Percentiles rank a stretch among this genome's conserved stretches.
Conservation (phyloP, 192 early-diverging fungal genomes). For the Endogone sp. region DNA sequence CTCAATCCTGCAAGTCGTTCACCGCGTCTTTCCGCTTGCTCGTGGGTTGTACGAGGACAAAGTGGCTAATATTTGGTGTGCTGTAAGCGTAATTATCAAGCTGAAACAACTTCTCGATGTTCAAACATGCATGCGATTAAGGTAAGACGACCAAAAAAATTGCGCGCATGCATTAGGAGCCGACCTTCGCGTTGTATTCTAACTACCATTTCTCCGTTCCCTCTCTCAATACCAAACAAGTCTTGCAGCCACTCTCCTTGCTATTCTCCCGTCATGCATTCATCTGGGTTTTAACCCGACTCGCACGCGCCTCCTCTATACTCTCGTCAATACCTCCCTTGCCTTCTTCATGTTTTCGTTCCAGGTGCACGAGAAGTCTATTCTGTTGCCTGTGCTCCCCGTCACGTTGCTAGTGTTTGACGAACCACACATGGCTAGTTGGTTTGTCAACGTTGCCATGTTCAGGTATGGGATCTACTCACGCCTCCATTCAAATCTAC, state of each 20-base stretch:
- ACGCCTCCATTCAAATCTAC: too few relatives aligned
- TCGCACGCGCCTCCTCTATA: slow-evolving; percentile 57
- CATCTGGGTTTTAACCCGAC: slow-evolving; percentile 60
- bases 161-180: too few relatives aligned
- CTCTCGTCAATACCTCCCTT: slow-evolving; percentile 71
- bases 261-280: slow-evolving; percentile 69
- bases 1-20: slow-evolving; percentile 70
- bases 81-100: slow-evolving; percentile 81
- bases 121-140: slow-evolving; percentile 59
- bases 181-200: too few relatives aligned
- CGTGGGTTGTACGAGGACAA: slow-evolving; percentile 98
- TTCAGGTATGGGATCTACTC: slow-evolving; percentile 56
- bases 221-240: slow-evolving; percentile 31
- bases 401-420: slow-evolving; percentile 69
- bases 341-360: slow-evolving; percentile 97
- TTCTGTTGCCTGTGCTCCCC: slow-evolving; percentile 80
- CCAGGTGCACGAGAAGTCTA: slow-evolving; percentile 98
- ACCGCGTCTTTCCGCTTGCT: slow-evolving; percentile 87
- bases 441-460: slow-evolving; percentile 78
- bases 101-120: slow-evolving; percentile 63
- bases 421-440: slow-evolving; percentile 54
- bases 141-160: slow-evolving; percentile 35
- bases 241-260: slow-evolving; percentile 58
- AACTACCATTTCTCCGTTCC: background rate
- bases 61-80: slow-evolving; percentile 98